A percentile compares a stretch with the other conserved stretches of the same genome.
Evolutionary conservation across 2,329 filamentous ascomycete genomes (phyloP).

Genomic region (Chaetomium strumarium): DNA sequence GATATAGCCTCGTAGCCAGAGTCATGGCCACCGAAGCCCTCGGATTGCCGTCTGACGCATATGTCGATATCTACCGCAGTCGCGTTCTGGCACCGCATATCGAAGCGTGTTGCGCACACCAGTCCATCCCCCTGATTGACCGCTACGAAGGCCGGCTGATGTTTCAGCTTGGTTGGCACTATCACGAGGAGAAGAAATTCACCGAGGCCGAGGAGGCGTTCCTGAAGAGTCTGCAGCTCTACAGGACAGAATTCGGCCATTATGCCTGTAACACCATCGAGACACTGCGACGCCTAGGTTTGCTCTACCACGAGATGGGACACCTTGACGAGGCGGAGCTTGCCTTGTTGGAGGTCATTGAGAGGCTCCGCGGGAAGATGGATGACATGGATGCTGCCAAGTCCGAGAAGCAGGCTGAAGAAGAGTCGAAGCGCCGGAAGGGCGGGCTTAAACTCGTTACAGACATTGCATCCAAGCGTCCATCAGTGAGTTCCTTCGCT

Average conservation of each 20-base stretch:
- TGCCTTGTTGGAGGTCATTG: background rate
- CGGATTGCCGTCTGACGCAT: background rate
- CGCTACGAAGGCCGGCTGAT: background rate
- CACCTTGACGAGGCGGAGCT: conserved; percentile 9
- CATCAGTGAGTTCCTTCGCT: too few relatives aligned
- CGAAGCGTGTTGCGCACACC: background rate
- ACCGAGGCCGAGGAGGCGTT: background rate
- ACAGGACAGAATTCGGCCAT: background rate
- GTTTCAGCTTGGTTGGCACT: conserved; percentile 3
- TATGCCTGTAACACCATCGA: background rate
- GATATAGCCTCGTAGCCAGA: background rate
- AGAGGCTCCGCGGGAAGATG: background rate
- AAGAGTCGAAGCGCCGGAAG: too few relatives aligned
- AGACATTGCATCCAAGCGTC: too few relatives aligned
- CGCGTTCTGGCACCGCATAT: background rate
- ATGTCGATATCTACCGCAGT: background rate
- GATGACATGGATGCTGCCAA: background rate
- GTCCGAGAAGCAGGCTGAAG: too few relatives aligned
- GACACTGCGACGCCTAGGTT: background rate
- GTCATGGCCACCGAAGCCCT: conserved; percentile 12
- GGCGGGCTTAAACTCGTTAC: too few relatives aligned
- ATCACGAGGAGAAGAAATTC: background rate
- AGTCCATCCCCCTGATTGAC: background rate
- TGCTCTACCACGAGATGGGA: conserved; percentile 10
- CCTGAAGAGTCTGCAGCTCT: background rate